Evolutionary conservation across 108 stramenopile species (phyloP).

Genomic region (Thalassiosira profunda): DNA sequence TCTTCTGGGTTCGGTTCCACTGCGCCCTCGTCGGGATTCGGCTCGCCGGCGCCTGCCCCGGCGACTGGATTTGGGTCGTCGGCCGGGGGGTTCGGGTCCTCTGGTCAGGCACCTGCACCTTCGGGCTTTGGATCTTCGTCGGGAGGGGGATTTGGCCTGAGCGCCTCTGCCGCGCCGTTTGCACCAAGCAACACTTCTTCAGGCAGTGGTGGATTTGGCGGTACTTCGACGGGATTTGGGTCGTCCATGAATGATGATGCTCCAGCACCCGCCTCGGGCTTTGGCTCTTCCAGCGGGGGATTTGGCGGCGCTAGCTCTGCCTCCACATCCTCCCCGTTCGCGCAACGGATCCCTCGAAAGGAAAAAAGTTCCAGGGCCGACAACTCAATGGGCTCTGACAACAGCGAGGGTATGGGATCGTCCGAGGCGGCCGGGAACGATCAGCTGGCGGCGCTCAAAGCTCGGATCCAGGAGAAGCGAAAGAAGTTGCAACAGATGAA

Average conservation of each 20-base stretch:
- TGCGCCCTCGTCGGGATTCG: neutral
- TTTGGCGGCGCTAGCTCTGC: constrained; percentile 3
- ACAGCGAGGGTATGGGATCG: neutral
- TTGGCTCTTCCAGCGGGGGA: neutral
- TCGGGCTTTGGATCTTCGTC: constrained; percentile 10
- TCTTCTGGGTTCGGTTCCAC: neutral
- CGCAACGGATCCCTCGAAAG: constrained; percentile 34
- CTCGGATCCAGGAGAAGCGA: constrained; percentile 45
- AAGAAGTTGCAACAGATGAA: constrained; percentile 10
- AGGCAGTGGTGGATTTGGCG: neutral
- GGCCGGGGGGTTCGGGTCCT: neutral
- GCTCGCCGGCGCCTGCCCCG: neutral
- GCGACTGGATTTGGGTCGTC: constrained; percentile 1
- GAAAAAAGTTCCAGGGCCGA: neutral
- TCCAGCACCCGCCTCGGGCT: neutral
- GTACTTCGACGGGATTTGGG: neutral
- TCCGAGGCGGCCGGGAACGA: constrained; percentile 22
- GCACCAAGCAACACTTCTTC: neutral
- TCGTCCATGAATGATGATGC: neutral
- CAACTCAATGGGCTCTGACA: neutral
- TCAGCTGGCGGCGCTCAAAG: constrained; percentile 33
- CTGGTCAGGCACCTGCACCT: neutral
- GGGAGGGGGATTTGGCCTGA: neutral
- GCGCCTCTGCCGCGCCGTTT: neutral
- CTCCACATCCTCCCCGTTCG: constrained; percentile 8